These are phyloP conservation scores for Cordyceps tenuipes DNA, from an alignment of 2,329 filamentous ascomycete species.

Conservation along the genomic window DNA sequence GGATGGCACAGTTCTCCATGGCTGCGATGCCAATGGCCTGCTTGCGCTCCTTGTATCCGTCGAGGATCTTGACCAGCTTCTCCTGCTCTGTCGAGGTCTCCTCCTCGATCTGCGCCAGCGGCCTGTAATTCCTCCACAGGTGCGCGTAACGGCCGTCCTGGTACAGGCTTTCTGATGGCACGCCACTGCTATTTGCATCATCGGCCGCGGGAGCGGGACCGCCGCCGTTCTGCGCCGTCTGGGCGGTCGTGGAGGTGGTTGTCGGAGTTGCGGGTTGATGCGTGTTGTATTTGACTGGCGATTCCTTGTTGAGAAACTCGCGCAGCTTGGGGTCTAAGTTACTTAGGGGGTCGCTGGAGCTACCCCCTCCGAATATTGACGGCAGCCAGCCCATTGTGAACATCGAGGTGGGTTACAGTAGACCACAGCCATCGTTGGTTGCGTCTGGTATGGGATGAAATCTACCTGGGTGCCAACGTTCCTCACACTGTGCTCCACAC, in stretches of 20 bases:
- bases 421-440: neutral
- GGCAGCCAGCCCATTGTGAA: constrained; percentile 49
- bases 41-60: constrained; percentile 76
- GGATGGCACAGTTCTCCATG: constrained; percentile 85
- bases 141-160: constrained; percentile 64
- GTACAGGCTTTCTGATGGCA: constrained; percentile 45
- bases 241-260: neutral
- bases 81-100: constrained; percentile 69
- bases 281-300: constrained; percentile 57
- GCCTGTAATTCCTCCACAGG: constrained; percentile 85
- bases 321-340: constrained; percentile 76
- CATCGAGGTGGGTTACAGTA: neutral
- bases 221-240: constrained; percentile 13
- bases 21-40: constrained; percentile 70
- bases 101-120: constrained; percentile 60
- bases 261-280: constrained; percentile 14
- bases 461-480: constrained; percentile 14
- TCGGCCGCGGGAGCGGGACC: constrained; percentile 17
- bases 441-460: constrained; percentile 2
- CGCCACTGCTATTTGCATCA: constrained; percentile 19
- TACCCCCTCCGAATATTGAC: constrained; percentile 41
- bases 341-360: constrained; percentile 49
- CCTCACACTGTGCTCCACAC: constrained; percentile 15
- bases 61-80: constrained; percentile 69
- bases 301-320: constrained; percentile 77